These are phyloP conservation scores for Colletotrichum cuscutae DNA, from an alignment of 2,329 filamentous ascomycete species.

Conservation along the genomic window DNA sequence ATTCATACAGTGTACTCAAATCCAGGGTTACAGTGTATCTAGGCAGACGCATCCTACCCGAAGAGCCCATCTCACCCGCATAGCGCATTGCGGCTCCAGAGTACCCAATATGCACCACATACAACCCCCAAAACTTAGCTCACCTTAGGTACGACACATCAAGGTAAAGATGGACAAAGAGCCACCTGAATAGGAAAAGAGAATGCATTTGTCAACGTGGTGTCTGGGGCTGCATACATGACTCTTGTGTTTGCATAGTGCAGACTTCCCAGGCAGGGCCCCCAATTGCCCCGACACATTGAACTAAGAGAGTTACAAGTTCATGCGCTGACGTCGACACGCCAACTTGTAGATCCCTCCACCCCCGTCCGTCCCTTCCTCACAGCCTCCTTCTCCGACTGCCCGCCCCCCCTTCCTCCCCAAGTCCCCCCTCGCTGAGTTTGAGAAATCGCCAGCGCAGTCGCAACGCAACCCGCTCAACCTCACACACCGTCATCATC, in stretches of 20 bases:
- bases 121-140: not conserved
- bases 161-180: not conserved
- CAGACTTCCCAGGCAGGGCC: slow-evolving; percentile 28
- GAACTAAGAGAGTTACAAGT: slow-evolving; percentile 38
- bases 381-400: slow-evolving; percentile 28
- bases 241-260: slow-evolving; percentile 31
- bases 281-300: slow-evolving; percentile 31
- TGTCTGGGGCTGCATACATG: slow-evolving; percentile 21
- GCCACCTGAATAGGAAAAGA: not conserved
- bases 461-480: slow-evolving; percentile 2
- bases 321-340: slow-evolving; percentile 63
- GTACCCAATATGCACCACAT: not conserved
- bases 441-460: not conserved
- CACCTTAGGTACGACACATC: not conserved
- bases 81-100: not conserved
- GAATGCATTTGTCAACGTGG: slow-evolving; percentile 8
- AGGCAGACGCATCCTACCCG: slow-evolving; percentile 14
- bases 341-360: slow-evolving; percentile 48
- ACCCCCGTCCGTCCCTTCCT: slow-evolving; percentile 22
- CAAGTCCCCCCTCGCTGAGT: not conserved
- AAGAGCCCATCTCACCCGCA: slow-evolving; percentile 10
- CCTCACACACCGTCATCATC: not conserved
- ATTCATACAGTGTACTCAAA: not conserved
- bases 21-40: slow-evolving; percentile 1
- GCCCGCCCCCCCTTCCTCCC: not conserved